Evolutionary conservation across 176 grass and related monocot species (phyloP).

Genomic region (Hyparrhenia diplandra): DNA sequence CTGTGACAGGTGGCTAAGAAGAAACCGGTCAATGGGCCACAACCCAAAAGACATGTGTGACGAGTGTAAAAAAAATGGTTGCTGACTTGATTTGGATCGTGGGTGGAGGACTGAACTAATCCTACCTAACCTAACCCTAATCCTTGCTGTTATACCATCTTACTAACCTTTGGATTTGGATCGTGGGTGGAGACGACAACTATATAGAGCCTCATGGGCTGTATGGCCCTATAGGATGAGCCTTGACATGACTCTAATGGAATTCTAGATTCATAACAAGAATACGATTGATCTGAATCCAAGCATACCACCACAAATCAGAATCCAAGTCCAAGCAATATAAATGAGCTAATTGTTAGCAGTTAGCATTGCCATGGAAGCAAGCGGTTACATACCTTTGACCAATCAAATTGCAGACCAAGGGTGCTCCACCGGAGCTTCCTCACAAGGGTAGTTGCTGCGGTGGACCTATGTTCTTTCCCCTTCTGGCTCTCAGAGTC

Average conservation of each 20-base stretch:
- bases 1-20: neutral
- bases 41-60: neutral
- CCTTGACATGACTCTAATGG: neutral
- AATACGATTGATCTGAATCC: neutral
- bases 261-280: neutral
- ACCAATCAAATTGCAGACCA: slow-evolving; percentile 95
- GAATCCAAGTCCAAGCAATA: neutral
- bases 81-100: neutral
- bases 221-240: neutral
- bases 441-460: slow-evolving; percentile 56
- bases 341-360: neutral
- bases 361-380: neutral
- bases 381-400: slow-evolving; percentile 45
- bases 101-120: neutral
- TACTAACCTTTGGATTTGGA: neutral
- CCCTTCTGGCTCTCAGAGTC: neutral
- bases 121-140: neutral
- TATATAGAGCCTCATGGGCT: neutral
- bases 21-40: neutral
- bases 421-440: slow-evolving; percentile 95
- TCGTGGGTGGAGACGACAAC: neutral
- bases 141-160: neutral
- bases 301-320: neutral
- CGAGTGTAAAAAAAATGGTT: neutral
- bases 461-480: slow-evolving; percentile 25